Evolutionary conservation across 208 protist genomes (phyloP).

Genomic region (Crithidia expoeki): DNA sequence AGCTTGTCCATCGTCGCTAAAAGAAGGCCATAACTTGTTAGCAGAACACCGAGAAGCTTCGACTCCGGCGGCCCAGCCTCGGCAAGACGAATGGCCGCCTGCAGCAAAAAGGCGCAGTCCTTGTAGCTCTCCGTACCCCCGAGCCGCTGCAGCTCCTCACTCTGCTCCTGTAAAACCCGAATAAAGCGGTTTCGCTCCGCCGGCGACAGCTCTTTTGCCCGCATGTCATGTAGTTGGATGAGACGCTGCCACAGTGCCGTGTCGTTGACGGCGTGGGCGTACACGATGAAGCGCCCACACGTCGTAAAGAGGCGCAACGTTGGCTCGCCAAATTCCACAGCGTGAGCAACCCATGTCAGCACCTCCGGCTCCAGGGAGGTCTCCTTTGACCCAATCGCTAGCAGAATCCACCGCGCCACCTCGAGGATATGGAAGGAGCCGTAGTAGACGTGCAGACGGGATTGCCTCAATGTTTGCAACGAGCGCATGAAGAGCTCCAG

Average conservation of each 20-base stretch:
- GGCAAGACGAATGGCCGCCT: constrained; percentile 48
- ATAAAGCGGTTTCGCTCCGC: constrained; percentile 35
- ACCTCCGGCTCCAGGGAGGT: constrained; percentile 33
- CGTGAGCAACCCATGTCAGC: constrained; percentile 37
- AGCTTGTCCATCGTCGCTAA: constrained; percentile 48
- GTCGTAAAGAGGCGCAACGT: constrained; percentile 51
- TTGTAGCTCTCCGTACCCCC: constrained; percentile 43
- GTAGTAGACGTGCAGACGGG: constrained; percentile 50
- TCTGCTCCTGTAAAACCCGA: constrained; percentile 35
- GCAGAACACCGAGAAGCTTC: constrained; percentile 47
- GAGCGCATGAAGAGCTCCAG: constrained; percentile 39
- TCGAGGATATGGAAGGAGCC: constrained; percentile 51
- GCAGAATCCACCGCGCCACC: constrained; percentile 31
- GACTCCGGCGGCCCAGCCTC: constrained; percentile 32
- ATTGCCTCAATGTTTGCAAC: constrained; percentile 24
- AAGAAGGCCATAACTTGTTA: constrained; percentile 47
- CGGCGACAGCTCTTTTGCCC: constrained; percentile 41
- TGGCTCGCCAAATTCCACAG: constrained; percentile 43
- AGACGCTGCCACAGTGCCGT: constrained; percentile 39
- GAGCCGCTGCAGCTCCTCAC: constrained; percentile 38
- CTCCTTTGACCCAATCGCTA: constrained; percentile 29
- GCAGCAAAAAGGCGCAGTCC: constrained; percentile 39
- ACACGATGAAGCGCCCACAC: constrained; percentile 43
- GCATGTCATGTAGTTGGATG: constrained; percentile 25
- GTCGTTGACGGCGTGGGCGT: constrained; percentile 37